phyloP scores from a whole-genome alignment of 768 basidiomycete genomes.

The Lentinus tigrinus region DNA sequence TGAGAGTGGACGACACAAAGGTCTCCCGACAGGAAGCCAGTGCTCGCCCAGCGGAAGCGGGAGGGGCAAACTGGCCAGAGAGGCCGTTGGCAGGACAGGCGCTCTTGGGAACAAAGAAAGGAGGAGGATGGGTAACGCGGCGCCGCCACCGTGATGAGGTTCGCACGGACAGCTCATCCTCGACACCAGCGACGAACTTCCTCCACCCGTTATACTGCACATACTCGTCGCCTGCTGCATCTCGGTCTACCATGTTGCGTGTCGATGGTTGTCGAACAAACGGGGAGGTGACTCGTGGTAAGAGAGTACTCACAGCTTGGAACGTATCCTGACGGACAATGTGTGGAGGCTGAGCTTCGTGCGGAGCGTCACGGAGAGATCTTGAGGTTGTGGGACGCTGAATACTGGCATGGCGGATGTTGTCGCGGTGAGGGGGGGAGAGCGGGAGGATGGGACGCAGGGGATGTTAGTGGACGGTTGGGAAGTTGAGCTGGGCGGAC shows the following conservation, averaged over 20 bases:
- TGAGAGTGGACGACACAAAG: background rate
- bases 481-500: background rate
- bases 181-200: background rate
- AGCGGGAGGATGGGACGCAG: background rate
- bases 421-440: slow-evolving; percentile 1
- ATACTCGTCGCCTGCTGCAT: background rate
- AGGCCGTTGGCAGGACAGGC: background rate
- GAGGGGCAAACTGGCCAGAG: background rate
- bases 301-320: slow-evolving; percentile 8
- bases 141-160: background rate
- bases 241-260: background rate
- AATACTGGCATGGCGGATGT: background rate
- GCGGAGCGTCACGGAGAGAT: background rate
- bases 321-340: slow-evolving; percentile 9
- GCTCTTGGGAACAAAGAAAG: background rate
- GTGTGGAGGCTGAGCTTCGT: slow-evolving; percentile 1
- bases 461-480: background rate
- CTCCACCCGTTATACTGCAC: background rate
- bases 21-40: background rate
- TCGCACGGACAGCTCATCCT: background rate
- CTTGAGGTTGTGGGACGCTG: slow-evolving; percentile 1
- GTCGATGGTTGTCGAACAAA: background rate
- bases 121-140: background rate
- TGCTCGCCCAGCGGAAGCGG: background rate
- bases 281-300: background rate